Percentiles rank a stretch among this genome's conserved stretches.
phyloP scores from a whole-genome alignment of 2,329 filamentous ascomycete species.

The Orbilia javanica region DNA sequence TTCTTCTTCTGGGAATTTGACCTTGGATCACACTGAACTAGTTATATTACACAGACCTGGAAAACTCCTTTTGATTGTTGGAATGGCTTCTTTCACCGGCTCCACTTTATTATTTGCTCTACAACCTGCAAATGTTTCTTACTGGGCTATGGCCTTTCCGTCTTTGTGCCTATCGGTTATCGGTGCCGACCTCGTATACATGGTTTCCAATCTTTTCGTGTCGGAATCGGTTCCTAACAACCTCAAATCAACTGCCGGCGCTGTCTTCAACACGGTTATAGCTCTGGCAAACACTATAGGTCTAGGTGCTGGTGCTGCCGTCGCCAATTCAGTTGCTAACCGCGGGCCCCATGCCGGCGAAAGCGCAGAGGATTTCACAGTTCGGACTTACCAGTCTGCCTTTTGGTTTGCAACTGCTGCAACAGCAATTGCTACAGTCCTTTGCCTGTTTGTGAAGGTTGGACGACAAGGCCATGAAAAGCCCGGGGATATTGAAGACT shows the following conservation, averaged over 20 bases:
- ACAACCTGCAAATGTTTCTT: conserved; percentile 42
- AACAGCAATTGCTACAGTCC: conserved; percentile 24
- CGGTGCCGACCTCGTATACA: conserved; percentile 55
- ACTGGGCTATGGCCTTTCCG: conserved; percentile 57
- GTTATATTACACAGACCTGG: conserved; percentile 13
- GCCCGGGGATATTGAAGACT: conserved; percentile 34
- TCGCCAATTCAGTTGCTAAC: conserved; percentile 52
- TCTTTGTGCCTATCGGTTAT: conserved; percentile 56
- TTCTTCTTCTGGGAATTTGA: too few relatives aligned
- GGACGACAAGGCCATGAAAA: conserved; percentile 52
- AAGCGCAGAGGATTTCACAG: conserved; percentile 33
- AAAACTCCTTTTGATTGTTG: conserved; percentile 44
- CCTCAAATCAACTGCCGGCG: conserved; percentile 49
- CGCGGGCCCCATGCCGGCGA: conserved; percentile 23
- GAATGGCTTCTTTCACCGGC: conserved; percentile 40
- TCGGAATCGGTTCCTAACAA: conserved; percentile 54
- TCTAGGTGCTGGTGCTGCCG: conserved; percentile 43
- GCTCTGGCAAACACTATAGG: conserved; percentile 49
- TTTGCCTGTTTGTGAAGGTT: conserved; percentile 51
- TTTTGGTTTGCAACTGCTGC: conserved; percentile 47
- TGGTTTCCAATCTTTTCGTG: conserved; percentile 55
- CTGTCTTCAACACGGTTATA: conserved; percentile 55
- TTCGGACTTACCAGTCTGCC: conserved; percentile 47
- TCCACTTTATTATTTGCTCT: conserved; percentile 50
- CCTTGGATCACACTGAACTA: not conserved